Evolutionary conservation across 305 asterid species (phyloP).

Genomic region (Salvia sclarea): DNA sequence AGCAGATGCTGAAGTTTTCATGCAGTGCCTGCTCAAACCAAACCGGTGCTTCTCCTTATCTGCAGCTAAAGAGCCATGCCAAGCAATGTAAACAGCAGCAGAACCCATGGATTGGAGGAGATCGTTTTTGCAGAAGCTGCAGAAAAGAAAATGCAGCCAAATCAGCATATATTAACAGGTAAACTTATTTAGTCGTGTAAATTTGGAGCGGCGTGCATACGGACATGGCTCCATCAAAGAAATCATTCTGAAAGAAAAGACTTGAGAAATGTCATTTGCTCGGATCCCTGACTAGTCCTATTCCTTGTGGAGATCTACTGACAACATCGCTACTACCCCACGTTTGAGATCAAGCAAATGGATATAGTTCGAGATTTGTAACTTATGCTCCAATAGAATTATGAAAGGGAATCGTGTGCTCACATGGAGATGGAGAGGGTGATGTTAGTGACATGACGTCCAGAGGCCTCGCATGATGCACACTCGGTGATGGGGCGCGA

Average conservation of each 20-base stretch:
- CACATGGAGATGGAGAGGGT: conserved; percentile 69
- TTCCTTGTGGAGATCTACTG: not conserved
- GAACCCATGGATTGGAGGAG: conserved; percentile 45
- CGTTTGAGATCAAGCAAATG: not conserved
- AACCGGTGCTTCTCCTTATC: conserved; percentile 29
- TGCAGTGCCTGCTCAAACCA: conserved; percentile 6
- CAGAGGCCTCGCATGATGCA: conserved; percentile 48
- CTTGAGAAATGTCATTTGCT: not conserved
- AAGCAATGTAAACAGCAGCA: conserved; percentile 47
- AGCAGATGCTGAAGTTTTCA: conserved; percentile 5
- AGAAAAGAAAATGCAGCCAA: conserved; percentile 22
- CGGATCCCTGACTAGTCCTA: not conserved
- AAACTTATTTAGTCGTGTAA: not conserved
- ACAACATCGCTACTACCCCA: not conserved
- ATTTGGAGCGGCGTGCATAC: not conserved
- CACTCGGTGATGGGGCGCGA: conserved; percentile 58
- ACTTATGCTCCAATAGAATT: not conserved
- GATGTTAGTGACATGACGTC: conserved; percentile 50
- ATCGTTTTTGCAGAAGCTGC: conserved; percentile 66
- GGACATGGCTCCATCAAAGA: not conserved
- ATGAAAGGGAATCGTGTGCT: conserved; percentile 38
- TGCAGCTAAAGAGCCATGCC: conserved; percentile 50
- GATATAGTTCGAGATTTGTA: not conserved
- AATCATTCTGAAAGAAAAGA: not conserved
- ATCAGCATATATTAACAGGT: conserved; percentile 13